These are phyloP conservation scores for Termitomyces sp. DNA, from an alignment of 768 basidiomycete genomes.

Conservation along the genomic window DNA sequence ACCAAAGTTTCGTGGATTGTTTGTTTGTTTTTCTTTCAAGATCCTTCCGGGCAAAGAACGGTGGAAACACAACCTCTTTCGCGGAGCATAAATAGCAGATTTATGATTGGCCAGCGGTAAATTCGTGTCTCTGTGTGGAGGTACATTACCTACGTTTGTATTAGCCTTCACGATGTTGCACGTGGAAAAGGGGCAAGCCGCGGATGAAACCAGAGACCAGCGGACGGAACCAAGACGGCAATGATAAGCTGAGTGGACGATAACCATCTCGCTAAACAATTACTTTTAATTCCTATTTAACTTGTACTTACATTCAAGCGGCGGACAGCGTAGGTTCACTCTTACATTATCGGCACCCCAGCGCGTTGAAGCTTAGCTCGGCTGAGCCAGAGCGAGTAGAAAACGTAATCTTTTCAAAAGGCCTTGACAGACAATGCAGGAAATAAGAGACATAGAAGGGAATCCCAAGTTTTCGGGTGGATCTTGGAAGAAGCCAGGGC, in stretches of 20 bases:
- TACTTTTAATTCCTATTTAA: too few relatives aligned
- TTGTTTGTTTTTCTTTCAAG: slow-evolving; percentile 7
- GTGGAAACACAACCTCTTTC: neutral
- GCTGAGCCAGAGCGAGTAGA: too few relatives aligned
- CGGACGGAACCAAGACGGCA: too few relatives aligned
- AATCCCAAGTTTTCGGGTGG: slow-evolving; percentile 7
- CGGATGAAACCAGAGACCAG: slow-evolving; percentile 9
- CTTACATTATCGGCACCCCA: too few relatives aligned
- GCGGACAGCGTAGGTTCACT: too few relatives aligned
- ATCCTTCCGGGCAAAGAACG: slow-evolving; percentile 5
- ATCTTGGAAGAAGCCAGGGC: slow-evolving; percentile 13
- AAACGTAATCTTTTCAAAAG: too few relatives aligned
- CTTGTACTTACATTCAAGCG: too few relatives aligned
- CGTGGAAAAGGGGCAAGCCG: neutral
- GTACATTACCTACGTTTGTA: too few relatives aligned
- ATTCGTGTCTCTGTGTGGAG: neutral
- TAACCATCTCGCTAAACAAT: too few relatives aligned
- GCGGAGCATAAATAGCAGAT: neutral
- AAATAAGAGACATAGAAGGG: neutral
- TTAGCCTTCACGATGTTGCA: neutral
- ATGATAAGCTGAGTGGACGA: too few relatives aligned
- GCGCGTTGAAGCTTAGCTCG: neutral
- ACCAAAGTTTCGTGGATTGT: too few relatives aligned
- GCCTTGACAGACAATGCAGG: neutral
- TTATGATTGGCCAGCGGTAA: slow-evolving; percentile 1